Evolutionary conservation across 345 rosid genomes (phyloP).

Genomic region (Brassica cretica): DNA sequence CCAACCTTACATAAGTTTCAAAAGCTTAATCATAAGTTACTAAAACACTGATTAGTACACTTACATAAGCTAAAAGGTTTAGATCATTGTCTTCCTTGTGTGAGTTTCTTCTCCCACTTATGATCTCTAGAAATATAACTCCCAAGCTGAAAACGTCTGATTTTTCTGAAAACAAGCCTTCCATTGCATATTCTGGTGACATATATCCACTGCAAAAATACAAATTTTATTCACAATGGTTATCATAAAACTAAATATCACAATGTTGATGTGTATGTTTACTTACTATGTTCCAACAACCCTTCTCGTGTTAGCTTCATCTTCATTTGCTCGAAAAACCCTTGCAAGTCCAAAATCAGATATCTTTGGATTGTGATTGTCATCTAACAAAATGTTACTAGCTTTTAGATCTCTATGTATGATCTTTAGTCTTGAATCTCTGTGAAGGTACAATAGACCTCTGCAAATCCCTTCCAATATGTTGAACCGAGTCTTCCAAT

Average conservation of each 20-base stretch:
- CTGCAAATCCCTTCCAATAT: slow-evolving; percentile 53
- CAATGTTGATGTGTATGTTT: not conserved
- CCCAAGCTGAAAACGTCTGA: slow-evolving; percentile 51
- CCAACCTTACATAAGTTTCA: not conserved
- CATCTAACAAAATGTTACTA: slow-evolving; percentile 54
- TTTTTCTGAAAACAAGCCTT: slow-evolving; percentile 47
- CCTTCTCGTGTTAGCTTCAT: slow-evolving; percentile 48
- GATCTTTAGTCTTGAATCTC: slow-evolving; percentile 53
- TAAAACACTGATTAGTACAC: slow-evolving; percentile 11
- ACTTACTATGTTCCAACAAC: slow-evolving; percentile 54
- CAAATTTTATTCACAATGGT: not conserved
- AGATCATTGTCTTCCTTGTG: slow-evolving; percentile 30
- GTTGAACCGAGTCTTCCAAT: slow-evolving; percentile 44
- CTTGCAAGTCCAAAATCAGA: slow-evolving; percentile 54
- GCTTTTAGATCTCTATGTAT: slow-evolving; percentile 57
- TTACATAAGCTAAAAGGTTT: slow-evolving; percentile 43
- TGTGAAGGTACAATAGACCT: slow-evolving; percentile 51
- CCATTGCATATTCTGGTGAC: slow-evolving; percentile 53
- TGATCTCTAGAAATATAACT: slow-evolving; percentile 46
- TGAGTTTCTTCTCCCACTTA: slow-evolving; percentile 46
- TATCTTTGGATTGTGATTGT: slow-evolving; percentile 49
- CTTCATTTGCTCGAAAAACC: slow-evolving; percentile 41
- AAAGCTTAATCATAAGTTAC: slow-evolving; percentile 11
- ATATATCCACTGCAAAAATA: slow-evolving; percentile 47
- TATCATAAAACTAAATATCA: not conserved